Percentiles rank a stretch among this genome's conserved stretches.
These are phyloP conservation scores for Meyerozyma smithsonii DNA, from an alignment of 1,139 yeast genomes.

Conservation along the genomic window DNA sequence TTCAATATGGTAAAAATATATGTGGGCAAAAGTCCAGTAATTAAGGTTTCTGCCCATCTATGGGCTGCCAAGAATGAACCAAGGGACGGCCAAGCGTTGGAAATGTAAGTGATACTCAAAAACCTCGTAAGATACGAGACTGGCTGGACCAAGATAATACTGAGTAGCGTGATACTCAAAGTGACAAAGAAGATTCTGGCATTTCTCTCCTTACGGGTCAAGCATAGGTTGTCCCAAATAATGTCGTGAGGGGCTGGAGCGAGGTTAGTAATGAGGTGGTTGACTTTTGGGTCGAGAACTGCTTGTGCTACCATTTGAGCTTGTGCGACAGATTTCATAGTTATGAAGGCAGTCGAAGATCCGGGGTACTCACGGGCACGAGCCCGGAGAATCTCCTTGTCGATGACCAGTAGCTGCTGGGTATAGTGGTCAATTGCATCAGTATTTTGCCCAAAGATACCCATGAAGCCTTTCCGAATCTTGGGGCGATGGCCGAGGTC, in stretches of 20 bases:
- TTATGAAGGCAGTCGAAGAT: conserved; percentile 69
- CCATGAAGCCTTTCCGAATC: conserved; percentile 46
- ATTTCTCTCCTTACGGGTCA: conserved; percentile 52
- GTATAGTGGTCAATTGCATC: conserved; percentile 66
- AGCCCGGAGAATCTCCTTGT: conserved; percentile 52
- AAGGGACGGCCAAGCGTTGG: conserved; percentile 68
- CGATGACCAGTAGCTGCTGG: conserved; percentile 50
- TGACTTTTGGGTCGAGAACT: conserved; percentile 71
- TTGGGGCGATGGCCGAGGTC: conserved; percentile 38
- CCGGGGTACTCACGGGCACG: conserved; percentile 58
- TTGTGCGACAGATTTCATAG: conserved; percentile 80
- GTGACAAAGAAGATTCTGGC: conserved; percentile 59
- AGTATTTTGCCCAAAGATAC: conserved; percentile 51
- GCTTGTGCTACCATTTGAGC: conserved; percentile 89
- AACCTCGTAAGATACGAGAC: conserved; percentile 73
- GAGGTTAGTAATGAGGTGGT: conserved; percentile 60
- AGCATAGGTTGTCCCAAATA: conserved; percentile 67
- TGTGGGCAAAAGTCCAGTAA: conserved; percentile 73
- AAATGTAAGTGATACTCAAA: conserved; percentile 64
- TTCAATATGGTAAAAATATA: conserved; percentile 67
- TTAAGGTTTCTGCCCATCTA: conserved; percentile 66
- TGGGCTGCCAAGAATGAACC: conserved; percentile 57
- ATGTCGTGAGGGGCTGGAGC: conserved; percentile 85
- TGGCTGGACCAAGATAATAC: conserved; percentile 61
- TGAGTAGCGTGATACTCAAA: conserved; percentile 54